Evolutionary conservation across 805 yeast genomes (phyloP), one percentile per base, ranked within the genome.

Genomic region (Schizosaccharomyces lindneri): DNA sequence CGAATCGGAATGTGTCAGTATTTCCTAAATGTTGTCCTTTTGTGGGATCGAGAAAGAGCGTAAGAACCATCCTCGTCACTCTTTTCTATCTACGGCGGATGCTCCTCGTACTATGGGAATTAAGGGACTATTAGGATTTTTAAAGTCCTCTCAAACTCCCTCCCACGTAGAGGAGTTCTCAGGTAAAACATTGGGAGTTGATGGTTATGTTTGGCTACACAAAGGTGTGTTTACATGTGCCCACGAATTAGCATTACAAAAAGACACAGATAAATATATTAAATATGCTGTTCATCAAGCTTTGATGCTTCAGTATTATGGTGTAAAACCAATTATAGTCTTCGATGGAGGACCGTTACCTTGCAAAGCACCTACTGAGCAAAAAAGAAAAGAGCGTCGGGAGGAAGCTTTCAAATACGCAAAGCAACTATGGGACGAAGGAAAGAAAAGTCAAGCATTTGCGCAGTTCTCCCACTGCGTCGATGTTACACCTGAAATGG

Each of bases 141-240:
- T 90, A 64, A 86, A 85, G 69, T 80, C 84, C 36, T 83, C 86
- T 55, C 93, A 85, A 67, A 77, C 77, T 61, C 76, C 78, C 0
- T 76, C 79, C 1, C 72, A 82, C 1, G 72, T 89, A 59, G 77
- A 78, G 62, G 72, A 78, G 43, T 86, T 81, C 69, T 72, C 80
- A 15, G 96, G 95, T 0, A 76, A 82, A n/a, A 36, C 48, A 11
- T 61, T 67, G 17, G 99, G 95, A 0, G 83, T 93, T n/a, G 99
- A 93, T 69, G 89, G 95, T 0, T 93, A 87, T 68, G 88, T 96
- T 0, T 93, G 99, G 99, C 78, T 93, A 4, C 99, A 93, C 71
- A 79, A 86, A 65, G 89, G 93, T 4, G 82, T 86, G 2, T 78
- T 83, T 61, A 74, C 87, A 19, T 89, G 97, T 71, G 85, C 97